A percentile compares a stretch with the other conserved stretches of the same genome.
Conservation (phyloP, 345 rosid genomes). For the Eucalyptus globulus region DNA sequence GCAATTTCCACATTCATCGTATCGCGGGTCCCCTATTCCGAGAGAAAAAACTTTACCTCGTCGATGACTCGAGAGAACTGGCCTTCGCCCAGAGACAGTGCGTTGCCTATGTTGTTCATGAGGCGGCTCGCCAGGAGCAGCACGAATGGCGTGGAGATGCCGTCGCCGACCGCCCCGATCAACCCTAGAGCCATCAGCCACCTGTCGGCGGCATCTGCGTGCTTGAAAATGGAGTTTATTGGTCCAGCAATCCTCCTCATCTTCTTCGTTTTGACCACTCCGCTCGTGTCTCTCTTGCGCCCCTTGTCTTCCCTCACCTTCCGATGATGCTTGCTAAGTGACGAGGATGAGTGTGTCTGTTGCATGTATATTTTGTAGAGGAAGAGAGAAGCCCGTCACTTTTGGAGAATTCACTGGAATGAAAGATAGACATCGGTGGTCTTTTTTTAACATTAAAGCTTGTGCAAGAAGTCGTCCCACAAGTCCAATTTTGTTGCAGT, state of each 20-base stretch:
- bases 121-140: slow-evolving; percentile 46
- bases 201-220: slow-evolving; percentile 53
- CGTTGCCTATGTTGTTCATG: slow-evolving; percentile 58
- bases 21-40: background rate
- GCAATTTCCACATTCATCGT: background rate
- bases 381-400: too few species aligned
- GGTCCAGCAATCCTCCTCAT: slow-evolving; percentile 5
- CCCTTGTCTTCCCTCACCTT: background rate
- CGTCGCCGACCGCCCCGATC: slow-evolving; percentile 63
- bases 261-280: background rate
- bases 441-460: background rate
- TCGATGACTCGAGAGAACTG: slow-evolving; percentile 22
- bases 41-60: slow-evolving; percentile 17
- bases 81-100: slow-evolving; percentile 4
- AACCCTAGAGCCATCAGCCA: slow-evolving; percentile 53
- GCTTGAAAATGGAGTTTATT: slow-evolving; percentile 48
- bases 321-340: background rate
- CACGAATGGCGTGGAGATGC: slow-evolving; percentile 51
- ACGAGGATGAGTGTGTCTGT: background rate
- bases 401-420: too few species aligned
- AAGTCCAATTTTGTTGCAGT: background rate
- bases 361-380: background rate
- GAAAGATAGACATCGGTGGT: background rate
- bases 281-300: background rate
- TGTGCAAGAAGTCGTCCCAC: background rate